These are phyloP conservation scores for Moesziomyces aphidis DNA, from an alignment of 1,284 basidiomycete species.

Conservation along the genomic window DNA sequence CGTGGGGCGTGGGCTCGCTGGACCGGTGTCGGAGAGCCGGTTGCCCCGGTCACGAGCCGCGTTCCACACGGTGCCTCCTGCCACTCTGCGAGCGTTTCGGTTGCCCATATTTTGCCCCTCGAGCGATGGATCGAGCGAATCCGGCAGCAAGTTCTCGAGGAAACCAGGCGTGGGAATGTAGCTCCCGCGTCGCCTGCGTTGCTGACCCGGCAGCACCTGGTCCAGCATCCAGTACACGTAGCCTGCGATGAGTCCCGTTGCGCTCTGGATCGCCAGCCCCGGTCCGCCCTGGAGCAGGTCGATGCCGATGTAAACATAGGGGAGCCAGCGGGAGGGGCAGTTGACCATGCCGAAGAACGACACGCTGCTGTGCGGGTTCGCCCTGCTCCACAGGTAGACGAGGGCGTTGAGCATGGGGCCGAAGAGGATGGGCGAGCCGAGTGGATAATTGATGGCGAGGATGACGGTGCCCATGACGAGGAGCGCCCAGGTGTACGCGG, in stretches of 20 bases:
- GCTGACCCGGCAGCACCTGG: constrained; percentile 23
- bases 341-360: constrained; percentile 58
- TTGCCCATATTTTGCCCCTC: constrained; percentile 40
- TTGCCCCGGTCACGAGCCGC: constrained; percentile 28
- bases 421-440: constrained; percentile 74
- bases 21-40: constrained; percentile 19
- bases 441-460: constrained; percentile 75
- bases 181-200: constrained; percentile 27
- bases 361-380: constrained; percentile 48
- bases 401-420: constrained; percentile 78
- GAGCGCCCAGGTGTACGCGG: constrained; percentile 59
- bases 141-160: constrained; percentile 39
- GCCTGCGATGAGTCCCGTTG: constrained; percentile 80
- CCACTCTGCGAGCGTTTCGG: constrained; percentile 41
- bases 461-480: constrained; percentile 53
- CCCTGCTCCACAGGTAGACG: constrained; percentile 52
- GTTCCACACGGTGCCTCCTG: constrained; percentile 45
- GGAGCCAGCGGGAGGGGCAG: constrained; percentile 77
- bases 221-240: constrained; percentile 72
- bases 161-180: constrained; percentile 42
- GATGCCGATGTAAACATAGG: constrained; percentile 76
- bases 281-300: constrained; percentile 79
- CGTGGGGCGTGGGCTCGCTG: constrained; percentile 7
- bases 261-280: constrained; percentile 72
- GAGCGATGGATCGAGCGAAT: constrained; percentile 52